phyloP scores from a whole-genome alignment of 208 protist genomes.

The Trypanosoma grayi region DNA sequence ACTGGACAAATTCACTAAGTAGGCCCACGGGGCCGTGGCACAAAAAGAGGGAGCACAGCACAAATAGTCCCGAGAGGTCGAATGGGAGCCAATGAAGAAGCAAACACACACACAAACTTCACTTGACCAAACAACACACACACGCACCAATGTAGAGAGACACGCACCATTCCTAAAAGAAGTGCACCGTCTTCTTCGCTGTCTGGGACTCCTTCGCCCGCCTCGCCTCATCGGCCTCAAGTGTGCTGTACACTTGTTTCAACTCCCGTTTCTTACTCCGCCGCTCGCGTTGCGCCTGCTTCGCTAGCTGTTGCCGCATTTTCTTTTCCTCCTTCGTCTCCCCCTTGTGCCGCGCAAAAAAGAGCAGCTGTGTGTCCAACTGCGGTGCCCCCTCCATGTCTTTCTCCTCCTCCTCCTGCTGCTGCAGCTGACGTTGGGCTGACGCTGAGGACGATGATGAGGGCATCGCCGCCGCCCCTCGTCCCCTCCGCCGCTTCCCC shows the following conservation, averaged over 20 bases:
- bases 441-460: neutral
- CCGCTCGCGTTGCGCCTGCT: conserved; percentile 68
- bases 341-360: conserved; percentile 35
- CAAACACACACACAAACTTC: conserved; percentile 2
- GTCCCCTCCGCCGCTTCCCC: conserved; percentile 22
- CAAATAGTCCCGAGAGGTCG: too few relatives aligned
- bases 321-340: conserved; percentile 88
- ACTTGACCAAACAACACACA: too few relatives aligned
- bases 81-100: neutral
- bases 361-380: neutral
- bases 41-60: neutral
- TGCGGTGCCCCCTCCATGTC: too few relatives aligned
- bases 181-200: conserved; percentile 58
- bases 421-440: too few relatives aligned
- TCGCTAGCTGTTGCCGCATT: conserved; percentile 71
- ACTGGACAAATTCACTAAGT: too few relatives aligned
- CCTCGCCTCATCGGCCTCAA: conserved; percentile 66
- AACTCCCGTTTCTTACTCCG: conserved; percentile 76
- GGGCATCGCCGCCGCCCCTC: too few relatives aligned
- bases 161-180: conserved; percentile 37
- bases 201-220: conserved; percentile 34
- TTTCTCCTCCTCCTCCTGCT: conserved; percentile 24
- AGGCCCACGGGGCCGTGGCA: too few relatives aligned
- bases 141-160: neutral
- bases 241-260: conserved; percentile 70